These are phyloP conservation scores for Echinosophora koreensis DNA, from an alignment of 306 rosid species.

Conservation along the genomic window DNA sequence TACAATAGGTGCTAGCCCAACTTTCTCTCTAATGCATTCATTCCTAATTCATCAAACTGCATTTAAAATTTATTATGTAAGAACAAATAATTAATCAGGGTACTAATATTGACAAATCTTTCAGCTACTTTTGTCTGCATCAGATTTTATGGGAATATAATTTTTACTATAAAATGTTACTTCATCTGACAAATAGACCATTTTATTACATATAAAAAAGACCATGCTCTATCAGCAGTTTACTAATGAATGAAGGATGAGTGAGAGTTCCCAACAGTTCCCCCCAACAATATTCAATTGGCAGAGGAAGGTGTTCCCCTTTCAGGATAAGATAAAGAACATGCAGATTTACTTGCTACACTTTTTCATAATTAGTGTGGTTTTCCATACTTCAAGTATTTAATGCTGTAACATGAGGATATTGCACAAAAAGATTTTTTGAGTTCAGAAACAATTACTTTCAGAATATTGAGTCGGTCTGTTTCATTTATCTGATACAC, in stretches of 20 bases:
- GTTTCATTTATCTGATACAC: conserved; percentile 87
- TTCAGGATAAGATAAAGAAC: conserved; percentile 31
- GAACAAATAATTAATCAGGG: not conserved
- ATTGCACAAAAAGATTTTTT: conserved; percentile 28
- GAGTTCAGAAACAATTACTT: conserved; percentile 67
- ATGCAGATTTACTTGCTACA: conserved; percentile 14
- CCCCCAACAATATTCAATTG: conserved; percentile 26
- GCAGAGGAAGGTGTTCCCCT: conserved; percentile 28
- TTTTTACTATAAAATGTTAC: conserved; percentile 16
- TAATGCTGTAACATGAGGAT: conserved; percentile 7
- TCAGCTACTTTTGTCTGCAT: not conserved
- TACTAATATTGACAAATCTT: conserved; percentile 11
- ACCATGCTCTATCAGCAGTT: conserved; percentile 33
- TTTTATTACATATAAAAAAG: conserved; percentile 23
- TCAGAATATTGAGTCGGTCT: conserved; percentile 90
- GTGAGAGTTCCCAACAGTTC: conserved; percentile 6
- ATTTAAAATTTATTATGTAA: not conserved
- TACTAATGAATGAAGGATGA: not conserved
- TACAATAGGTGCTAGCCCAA: too few relatives aligned
- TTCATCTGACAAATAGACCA: conserved; percentile 20
- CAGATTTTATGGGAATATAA: conserved; percentile 19
- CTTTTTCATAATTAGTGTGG: conserved; percentile 5
- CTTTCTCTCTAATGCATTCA: too few relatives aligned
- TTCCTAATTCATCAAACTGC: not conserved
- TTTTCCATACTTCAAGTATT: conserved; percentile 21